A percentile compares a stretch with the other conserved stretches of the same genome.
Conservation (phyloP, 768 basidiomycete genomes). For the Krasilnikovozyma curviuscula region DNA sequence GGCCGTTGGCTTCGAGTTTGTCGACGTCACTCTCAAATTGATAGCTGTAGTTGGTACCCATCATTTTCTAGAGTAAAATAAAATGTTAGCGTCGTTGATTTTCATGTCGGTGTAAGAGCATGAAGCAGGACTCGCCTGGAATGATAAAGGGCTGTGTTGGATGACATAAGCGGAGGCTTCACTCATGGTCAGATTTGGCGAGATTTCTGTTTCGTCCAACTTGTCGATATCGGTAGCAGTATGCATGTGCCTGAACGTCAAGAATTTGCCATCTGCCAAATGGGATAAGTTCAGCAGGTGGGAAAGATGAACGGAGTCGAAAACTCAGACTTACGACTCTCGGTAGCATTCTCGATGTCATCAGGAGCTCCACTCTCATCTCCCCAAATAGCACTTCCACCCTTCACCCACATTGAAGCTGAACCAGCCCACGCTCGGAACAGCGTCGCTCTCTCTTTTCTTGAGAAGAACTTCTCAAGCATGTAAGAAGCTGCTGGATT, state of each 20-base stretch:
- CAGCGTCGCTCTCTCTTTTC: slow-evolving; percentile 66
- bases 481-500: slow-evolving; percentile 10
- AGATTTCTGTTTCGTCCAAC: slow-evolving; percentile 16
- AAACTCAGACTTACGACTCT: slow-evolving; percentile 28
- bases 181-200: slow-evolving; percentile 54
- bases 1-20: slow-evolving; percentile 41
- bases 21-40: slow-evolving; percentile 57
- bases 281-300: too few species aligned
- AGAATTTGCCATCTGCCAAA: slow-evolving; percentile 43
- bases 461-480: slow-evolving; percentile 65
- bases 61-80: slow-evolving; percentile 42
- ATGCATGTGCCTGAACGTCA: slow-evolving; percentile 45
- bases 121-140: slow-evolving; percentile 32
- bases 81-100: background rate
- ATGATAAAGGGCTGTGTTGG: slow-evolving; percentile 58
- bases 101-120: background rate
- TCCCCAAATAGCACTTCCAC: slow-evolving; percentile 71
- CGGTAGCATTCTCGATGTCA: slow-evolving; percentile 35
- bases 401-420: slow-evolving; percentile 88
- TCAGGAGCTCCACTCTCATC: slow-evolving; percentile 57
- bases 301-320: background rate
- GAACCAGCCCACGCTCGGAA: slow-evolving; percentile 93
- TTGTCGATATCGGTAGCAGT: slow-evolving; percentile 14
- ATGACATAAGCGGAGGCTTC: slow-evolving; percentile 62
- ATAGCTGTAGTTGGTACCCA: slow-evolving; percentile 65